Evolutionary conservation across 352 stramenopile species (phyloP).

Genomic region (Globisporangium middletonii): DNA sequence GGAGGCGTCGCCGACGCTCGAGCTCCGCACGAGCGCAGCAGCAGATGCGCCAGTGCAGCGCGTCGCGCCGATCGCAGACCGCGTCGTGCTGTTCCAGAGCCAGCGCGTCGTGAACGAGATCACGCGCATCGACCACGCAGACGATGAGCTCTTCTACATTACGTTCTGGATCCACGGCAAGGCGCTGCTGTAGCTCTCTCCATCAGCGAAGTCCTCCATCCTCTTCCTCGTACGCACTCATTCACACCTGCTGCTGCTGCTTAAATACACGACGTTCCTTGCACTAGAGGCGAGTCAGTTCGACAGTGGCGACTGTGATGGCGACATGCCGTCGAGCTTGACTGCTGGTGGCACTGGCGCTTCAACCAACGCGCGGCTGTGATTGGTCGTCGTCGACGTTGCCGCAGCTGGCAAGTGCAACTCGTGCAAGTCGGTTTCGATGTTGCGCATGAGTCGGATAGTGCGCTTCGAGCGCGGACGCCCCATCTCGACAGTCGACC

Average conservation of each 20-base stretch:
- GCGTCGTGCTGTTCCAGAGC: constrained; percentile 66
- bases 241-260: background rate
- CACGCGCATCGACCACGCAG: constrained; percentile 8
- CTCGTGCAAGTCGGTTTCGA: constrained; percentile 46
- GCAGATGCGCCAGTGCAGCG: constrained; percentile 25
- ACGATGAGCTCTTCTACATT: constrained; percentile 47
- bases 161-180: constrained; percentile 85
- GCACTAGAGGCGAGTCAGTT: too few species aligned
- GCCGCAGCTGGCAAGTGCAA: constrained; percentile 6
- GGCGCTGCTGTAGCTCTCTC: constrained; percentile 13
- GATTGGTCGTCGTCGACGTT: background rate
- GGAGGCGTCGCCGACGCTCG: constrained; percentile 15
- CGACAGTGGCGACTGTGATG: background rate
- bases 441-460: constrained; percentile 38
- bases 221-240: background rate
- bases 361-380: too few species aligned
- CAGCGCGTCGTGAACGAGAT: constrained; percentile 69
- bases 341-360: background rate
- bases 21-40: constrained; percentile 26
- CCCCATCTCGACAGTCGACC: constrained; percentile 74
- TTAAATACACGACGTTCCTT: constrained; percentile 11
- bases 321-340: background rate
- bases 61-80: constrained; percentile 32
- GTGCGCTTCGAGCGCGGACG: constrained; percentile 60
- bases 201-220: too few species aligned